Evolutionary conservation across 2,329 filamentous ascomycete genomes (phyloP).

Genomic region (Microcyclosporella mali): DNA sequence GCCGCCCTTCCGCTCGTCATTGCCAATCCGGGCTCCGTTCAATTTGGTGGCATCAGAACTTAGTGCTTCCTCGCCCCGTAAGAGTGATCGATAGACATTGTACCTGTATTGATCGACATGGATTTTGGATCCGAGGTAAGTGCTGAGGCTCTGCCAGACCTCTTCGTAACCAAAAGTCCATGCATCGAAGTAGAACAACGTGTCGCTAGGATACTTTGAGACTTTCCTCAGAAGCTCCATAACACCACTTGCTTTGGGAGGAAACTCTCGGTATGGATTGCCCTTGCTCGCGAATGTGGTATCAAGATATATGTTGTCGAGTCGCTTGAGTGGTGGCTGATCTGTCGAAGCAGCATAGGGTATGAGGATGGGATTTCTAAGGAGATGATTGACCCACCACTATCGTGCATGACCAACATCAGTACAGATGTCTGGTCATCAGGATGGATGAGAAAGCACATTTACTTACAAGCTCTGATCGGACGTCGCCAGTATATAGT

Average conservation of each 20-base stretch:
- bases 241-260: conserved; percentile 67
- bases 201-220: conserved; percentile 61
- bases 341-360: conserved; percentile 50
- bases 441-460: no score
- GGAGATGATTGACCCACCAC: conserved; percentile 75
- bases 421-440: no score
- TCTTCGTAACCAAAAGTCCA: conserved; percentile 96
- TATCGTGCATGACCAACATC: no score
- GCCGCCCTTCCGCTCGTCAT: conserved; percentile 56
- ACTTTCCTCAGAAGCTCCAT: conserved; percentile 67
- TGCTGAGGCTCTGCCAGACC: conserved; percentile 76
- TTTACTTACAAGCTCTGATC: conserved; percentile 61
- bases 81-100: conserved; percentile 60
- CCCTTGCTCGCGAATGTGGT: conserved; percentile 64
- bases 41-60: conserved; percentile 60
- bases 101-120: conserved; percentile 81
- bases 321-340: conserved; percentile 54
- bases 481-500: conserved; percentile 83
- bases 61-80: conserved; percentile 35
- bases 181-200: conserved; percentile 74
- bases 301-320: conserved; percentile 84
- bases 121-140: conserved; percentile 62
- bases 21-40: conserved; percentile 69
- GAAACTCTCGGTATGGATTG: conserved; percentile 47
- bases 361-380: conserved; percentile 64